Evolutionary conservation across 169 alveolate genomes (phyloP).

Genomic region (Ichthyophthirius multifiliis): DNA sequence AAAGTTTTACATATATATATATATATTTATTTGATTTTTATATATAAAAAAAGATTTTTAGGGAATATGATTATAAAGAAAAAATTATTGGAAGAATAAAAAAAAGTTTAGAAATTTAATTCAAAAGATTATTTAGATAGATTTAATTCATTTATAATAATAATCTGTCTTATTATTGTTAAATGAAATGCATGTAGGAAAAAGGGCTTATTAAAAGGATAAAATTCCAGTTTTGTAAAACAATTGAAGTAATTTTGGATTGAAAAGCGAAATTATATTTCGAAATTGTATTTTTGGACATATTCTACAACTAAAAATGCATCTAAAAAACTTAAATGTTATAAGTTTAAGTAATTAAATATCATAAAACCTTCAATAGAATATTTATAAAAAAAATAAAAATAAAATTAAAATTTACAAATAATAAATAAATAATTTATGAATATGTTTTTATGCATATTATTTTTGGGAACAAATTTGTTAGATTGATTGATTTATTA

Average conservation of each 20-base stretch:
- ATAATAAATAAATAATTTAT: no score
- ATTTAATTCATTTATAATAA: conserved; percentile 95
- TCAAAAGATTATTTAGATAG: conserved; percentile 98
- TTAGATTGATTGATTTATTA: no score
- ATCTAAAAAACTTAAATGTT: conserved; percentile 61
- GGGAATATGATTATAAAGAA: conserved; percentile 21
- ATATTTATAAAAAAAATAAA: no score
- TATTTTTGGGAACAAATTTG: no score
- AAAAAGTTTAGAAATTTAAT: conserved; percentile 94
- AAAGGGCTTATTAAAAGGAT: not conserved
- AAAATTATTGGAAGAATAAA: conserved; percentile 62
- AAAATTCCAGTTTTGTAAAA: no score
- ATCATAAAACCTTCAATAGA: no score
- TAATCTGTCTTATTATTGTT: no score
- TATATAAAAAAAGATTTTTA: conserved; percentile 31
- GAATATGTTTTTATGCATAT: no score
- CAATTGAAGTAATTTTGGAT: conserved; percentile 65
- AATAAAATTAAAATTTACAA: no score
- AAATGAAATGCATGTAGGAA: conserved; percentile 30
- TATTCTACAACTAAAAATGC: conserved; percentile 69
- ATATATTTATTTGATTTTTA: conserved; percentile 27
- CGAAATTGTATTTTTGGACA: conserved; percentile 66
- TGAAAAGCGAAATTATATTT: conserved; percentile 63
- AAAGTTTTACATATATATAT: conserved; percentile 45
- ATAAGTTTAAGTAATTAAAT: conserved; percentile 49